Evolutionary conservation across 116 monocot species (phyloP).

Genomic region (Posidonia oceanica): DNA sequence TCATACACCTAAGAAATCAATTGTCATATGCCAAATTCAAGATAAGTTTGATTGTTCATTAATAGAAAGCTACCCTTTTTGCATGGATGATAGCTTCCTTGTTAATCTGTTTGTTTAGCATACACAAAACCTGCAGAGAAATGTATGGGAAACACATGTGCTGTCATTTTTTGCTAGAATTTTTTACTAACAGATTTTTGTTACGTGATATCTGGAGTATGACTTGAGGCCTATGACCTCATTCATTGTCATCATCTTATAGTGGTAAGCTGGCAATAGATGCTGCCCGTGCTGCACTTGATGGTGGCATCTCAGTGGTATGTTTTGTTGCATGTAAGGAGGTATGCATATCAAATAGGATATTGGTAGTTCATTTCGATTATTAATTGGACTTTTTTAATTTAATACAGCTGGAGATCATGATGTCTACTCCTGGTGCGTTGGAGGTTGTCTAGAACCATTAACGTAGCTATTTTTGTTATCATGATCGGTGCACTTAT

Average conservation of each 20-base stretch:
- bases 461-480: neutral
- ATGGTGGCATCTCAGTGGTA: slow-evolving; percentile 68
- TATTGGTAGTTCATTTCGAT: neutral
- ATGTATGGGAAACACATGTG: too few species aligned
- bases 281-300: slow-evolving; percentile 68
- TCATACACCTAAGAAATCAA: too few species aligned
- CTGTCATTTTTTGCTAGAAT: neutral
- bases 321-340: slow-evolving; percentile 13
- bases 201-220: neutral
- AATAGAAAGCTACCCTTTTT: too few species aligned
- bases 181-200: neutral
- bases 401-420: slow-evolving; percentile 67
- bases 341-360: neutral
- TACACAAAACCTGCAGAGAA: too few species aligned
- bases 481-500: neutral
- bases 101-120: too few species aligned
- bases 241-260: neutral
- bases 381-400: slow-evolving; percentile 6
- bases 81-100: too few species aligned
- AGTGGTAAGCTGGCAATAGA: slow-evolving; percentile 39
- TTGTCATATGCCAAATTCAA: too few species aligned
- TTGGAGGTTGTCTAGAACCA: slow-evolving; percentile 42
- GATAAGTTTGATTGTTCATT: too few species aligned
- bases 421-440: slow-evolving; percentile 73
- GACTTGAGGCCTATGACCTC: neutral